These are phyloP conservation scores for Phytophthora parvispora DNA, from an alignment of 352 stramenopile genomes.

Conservation along the genomic window DNA sequence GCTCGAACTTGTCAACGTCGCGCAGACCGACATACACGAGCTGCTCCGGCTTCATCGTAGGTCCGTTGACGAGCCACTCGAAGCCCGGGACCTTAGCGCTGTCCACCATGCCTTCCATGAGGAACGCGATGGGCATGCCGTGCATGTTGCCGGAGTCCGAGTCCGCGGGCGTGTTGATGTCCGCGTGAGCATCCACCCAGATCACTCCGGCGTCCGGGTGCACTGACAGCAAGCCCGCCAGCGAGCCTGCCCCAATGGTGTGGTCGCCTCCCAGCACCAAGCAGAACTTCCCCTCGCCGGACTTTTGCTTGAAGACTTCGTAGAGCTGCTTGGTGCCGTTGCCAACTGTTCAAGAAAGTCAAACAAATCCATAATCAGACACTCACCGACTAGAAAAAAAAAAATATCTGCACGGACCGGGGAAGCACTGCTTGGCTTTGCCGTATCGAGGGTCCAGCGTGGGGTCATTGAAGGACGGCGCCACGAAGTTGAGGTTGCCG, in stretches of 20 bases:
- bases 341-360: slow-evolving; percentile 67
- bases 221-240: slow-evolving; percentile 93
- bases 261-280: slow-evolving; percentile 98
- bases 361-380: slow-evolving; percentile 1
- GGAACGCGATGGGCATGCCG: slow-evolving; percentile 97
- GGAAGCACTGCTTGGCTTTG: slow-evolving; percentile 80
- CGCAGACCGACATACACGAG: slow-evolving; percentile 97
- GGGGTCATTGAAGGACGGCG: slow-evolving; percentile 62
- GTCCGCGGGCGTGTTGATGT: slow-evolving; percentile 97
- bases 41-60: slow-evolving; percentile 84
- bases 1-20: slow-evolving; percentile 95
- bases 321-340: slow-evolving; percentile 85
- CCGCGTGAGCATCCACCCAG: slow-evolving; percentile 98
- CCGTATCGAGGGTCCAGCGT: slow-evolving; percentile 75
- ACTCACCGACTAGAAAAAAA: background rate
- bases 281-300: slow-evolving; percentile 94
- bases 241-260: slow-evolving; percentile 94
- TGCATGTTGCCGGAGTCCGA: slow-evolving; percentile 98
- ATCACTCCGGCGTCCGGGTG: slow-evolving; percentile 96
- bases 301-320: slow-evolving; percentile 88
- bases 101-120: slow-evolving; percentile 94
- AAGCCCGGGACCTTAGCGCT: slow-evolving; percentile 93
- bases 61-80: slow-evolving; percentile 92
- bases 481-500: slow-evolving; percentile 78
- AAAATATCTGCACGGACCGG: slow-evolving; percentile 39